Conservation (phyloP, 352 stramenopile species). For the Phytophthora pseudosyringae region DNA sequence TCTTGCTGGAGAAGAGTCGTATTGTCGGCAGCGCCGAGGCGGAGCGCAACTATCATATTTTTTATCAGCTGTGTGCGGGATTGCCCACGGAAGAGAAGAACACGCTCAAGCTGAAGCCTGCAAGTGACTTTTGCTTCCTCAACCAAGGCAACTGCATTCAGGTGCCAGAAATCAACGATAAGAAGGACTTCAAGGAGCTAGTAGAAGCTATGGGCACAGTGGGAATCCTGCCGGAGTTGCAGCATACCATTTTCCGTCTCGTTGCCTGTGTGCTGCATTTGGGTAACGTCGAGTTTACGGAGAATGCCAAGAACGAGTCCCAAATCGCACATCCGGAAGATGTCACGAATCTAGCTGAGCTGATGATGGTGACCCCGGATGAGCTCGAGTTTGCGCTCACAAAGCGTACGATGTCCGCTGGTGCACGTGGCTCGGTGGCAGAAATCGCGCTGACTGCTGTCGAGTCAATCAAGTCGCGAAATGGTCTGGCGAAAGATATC, state of each 20-base stretch:
- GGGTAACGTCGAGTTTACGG: conserved; percentile 94
- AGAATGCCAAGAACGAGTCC: conserved; percentile 88
- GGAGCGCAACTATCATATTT: conserved; percentile 99
- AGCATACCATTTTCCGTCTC: conserved; percentile 95
- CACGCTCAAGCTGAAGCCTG: conserved; percentile 84
- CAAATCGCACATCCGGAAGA: conserved; percentile 70
- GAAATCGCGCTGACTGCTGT: conserved; percentile 85
- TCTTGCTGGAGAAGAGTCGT: conserved; percentile 98
- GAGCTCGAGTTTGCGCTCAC: conserved; percentile 91
- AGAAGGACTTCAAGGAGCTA: conserved; percentile 94
- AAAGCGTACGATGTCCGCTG: conserved; percentile 89
- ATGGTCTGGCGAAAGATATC: conserved; percentile 96
- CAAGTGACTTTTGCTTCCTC: conserved; percentile 92
- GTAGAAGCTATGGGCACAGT: conserved; percentile 94
- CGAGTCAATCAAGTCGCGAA: conserved; percentile 89
- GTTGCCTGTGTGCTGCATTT: conserved; percentile 98
- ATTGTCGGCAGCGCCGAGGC: conserved; percentile 93
- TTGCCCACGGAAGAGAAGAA: conserved; percentile 72
- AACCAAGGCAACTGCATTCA: conserved; percentile 95
- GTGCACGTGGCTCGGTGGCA: conserved; percentile 82
- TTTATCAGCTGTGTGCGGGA: conserved; percentile 96
- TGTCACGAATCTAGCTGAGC: conserved; percentile 74
- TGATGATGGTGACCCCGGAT: conserved; percentile 86
- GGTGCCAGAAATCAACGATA: conserved; percentile 94
- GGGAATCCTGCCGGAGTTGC: conserved; percentile 87